These are phyloP conservation scores for Apocynum venetum DNA, from an alignment of 257 asterid species.

Conservation along the genomic window DNA sequence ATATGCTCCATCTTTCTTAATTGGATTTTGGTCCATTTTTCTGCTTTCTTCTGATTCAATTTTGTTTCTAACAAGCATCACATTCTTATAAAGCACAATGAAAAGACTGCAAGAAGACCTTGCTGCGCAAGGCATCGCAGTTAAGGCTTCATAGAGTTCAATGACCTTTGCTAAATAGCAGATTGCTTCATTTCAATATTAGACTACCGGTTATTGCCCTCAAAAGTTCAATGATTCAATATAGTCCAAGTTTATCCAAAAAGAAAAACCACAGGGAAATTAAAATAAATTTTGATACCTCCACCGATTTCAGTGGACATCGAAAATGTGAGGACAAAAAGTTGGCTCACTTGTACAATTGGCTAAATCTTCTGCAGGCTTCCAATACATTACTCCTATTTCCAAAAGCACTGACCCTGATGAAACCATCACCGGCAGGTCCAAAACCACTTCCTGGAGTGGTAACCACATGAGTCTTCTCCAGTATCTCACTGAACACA, in stretches of 20 bases:
- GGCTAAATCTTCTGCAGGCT: slow-evolving; percentile 95
- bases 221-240: neutral
- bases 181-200: neutral
- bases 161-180: too few relatives aligned
- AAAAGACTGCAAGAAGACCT: neutral
- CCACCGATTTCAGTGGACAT: neutral
- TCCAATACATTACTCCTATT: slow-evolving; percentile 84
- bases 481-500: slow-evolving; percentile 86
- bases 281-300: neutral
- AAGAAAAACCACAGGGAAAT: neutral
- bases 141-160: too few relatives aligned
- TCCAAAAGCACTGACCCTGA: slow-evolving; percentile 91
- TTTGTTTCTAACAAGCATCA: neutral
- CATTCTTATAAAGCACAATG: neutral
- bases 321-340: neutral
- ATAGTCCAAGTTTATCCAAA: neutral
- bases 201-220: neutral
- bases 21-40: neutral
- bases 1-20: too few relatives aligned
- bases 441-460: slow-evolving; percentile 99
- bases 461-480: slow-evolving; percentile 90
- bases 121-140: too few relatives aligned
- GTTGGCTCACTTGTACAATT: slow-evolving; percentile 59
- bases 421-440: slow-evolving; percentile 93
- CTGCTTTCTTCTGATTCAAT: too few relatives aligned